Evolutionary conservation across 208 protist species (phyloP), one percentile per base, ranked within the genome.

Genomic region (Tritrichomonas musculus): DNA sequence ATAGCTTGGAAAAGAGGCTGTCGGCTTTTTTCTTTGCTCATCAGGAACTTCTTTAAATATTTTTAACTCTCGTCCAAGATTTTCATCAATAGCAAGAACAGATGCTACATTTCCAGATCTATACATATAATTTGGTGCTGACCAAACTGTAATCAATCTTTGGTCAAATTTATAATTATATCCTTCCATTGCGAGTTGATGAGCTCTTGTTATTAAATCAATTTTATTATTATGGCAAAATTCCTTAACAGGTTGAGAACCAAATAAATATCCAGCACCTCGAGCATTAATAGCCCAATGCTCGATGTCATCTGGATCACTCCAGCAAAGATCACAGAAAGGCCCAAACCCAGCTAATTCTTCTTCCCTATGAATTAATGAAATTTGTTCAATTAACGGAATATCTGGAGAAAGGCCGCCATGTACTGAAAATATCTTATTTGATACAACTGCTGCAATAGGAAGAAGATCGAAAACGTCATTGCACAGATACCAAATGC

Each of bases 191-290:
- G 96, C 95, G 57, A 96, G 95, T 84, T 96, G 95, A 57, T 96
- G 95, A 22, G 95, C 95, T 27, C 95, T 93, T 44, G 92, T 88
- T 93, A 99, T 98, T 66, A 99, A 96, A 55, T 98, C 96, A 94
- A 99, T 94, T 44, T 96, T 96, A 96, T 99, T 99, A 30, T 95
- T 97, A 57, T 95, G 94, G 94, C 98, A 98, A 95, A 99, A 99
- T 80, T 96, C 94, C 66, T 92, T 41, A 20, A 93, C 95, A 64
- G 95, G 93, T 41, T 72, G 97, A 57, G 96, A 97, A 75, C 99
- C 99, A 96, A 99, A 99, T 39, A 99, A 96, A 94, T 98, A 99
- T 8, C 99, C 99, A 33, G 99, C 99, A 64, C 99, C 99, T 72
- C 99, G 96, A 44, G 98, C 98, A 60, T 95, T 97, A 53, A 99